These are phyloP conservation scores for Phytophthora chlamydospora DNA, from an alignment of 352 stramenopile genomes.

Conservation along the genomic window DNA sequence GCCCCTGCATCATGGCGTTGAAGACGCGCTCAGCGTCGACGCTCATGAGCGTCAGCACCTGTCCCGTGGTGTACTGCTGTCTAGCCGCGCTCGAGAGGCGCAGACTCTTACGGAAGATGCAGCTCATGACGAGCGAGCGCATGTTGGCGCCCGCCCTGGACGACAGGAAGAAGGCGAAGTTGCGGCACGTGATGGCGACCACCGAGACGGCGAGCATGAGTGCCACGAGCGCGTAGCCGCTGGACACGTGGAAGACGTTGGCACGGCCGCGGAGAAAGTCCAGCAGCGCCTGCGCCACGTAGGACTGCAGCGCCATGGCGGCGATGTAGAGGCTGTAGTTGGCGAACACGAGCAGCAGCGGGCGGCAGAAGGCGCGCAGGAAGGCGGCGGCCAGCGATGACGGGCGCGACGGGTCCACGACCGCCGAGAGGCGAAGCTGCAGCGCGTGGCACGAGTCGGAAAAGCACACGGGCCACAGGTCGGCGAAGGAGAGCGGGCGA, in stretches of 20 bases:
- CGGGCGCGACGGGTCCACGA: slow-evolving; percentile 21
- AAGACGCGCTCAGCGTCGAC: slow-evolving; percentile 43
- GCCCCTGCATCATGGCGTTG: slow-evolving; percentile 24
- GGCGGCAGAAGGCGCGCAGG: slow-evolving; percentile 19
- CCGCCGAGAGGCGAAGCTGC: slow-evolving; percentile 7
- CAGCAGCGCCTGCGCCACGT: slow-evolving; percentile 28
- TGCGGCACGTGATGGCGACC: slow-evolving; percentile 29
- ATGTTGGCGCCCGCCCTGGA: slow-evolving; percentile 35
- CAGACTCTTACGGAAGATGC: slow-evolving; percentile 56
- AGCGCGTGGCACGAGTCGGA: slow-evolving; percentile 24
- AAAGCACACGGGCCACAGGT: slow-evolving; percentile 35
- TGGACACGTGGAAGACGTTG: slow-evolving; percentile 27
- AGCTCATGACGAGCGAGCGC: slow-evolving; percentile 37
- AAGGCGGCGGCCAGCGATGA: slow-evolving; percentile 28
- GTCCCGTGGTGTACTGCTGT: slow-evolving; percentile 34
- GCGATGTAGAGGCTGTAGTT: slow-evolving; percentile 34
- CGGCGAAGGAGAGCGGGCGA: slow-evolving; percentile 22
- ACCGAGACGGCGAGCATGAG: slow-evolving; percentile 22
- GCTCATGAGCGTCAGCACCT: slow-evolving; percentile 41
- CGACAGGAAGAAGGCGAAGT: slow-evolving; percentile 40
- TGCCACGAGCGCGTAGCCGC: slow-evolving; percentile 27
- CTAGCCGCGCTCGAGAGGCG: slow-evolving; percentile 50
- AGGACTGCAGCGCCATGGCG: slow-evolving; percentile 33
- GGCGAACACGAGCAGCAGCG: slow-evolving; percentile 22
- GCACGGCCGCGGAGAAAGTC: slow-evolving; percentile 23